Conservation (phyloP, 2,329 filamentous ascomycete species). For the Arthrobotrys pseudoclavata region DNA sequence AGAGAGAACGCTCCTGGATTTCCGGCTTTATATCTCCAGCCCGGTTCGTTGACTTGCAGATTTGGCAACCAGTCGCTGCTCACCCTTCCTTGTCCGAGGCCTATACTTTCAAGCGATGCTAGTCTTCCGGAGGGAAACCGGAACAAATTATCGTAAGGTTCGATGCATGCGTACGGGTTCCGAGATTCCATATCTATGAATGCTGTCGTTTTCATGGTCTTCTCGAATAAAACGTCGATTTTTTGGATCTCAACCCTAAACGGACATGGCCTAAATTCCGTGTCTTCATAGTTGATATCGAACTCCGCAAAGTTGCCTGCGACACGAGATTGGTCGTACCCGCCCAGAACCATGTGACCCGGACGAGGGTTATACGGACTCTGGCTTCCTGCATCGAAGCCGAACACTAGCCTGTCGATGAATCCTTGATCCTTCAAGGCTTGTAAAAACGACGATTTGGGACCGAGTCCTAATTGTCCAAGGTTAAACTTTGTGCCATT, state of each 20-base stretch:
- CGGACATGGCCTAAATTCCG: constrained; percentile 55
- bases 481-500: constrained; percentile 54
- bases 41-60: constrained; percentile 55
- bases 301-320: constrained; percentile 50
- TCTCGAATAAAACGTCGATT: constrained; percentile 42
- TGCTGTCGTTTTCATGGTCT: constrained; percentile 19
- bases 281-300: constrained; percentile 54
- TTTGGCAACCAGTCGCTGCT: constrained; percentile 47
- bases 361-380: constrained; percentile 50
- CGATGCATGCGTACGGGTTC: constrained; percentile 56
- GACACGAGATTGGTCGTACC: constrained; percentile 55
- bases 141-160: constrained; percentile 54
- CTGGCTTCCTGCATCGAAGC: constrained; percentile 56
- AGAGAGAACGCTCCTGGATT: constrained; percentile 46
- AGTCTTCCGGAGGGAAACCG: constrained; percentile 48
- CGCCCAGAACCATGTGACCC: constrained; percentile 48
- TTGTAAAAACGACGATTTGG: constrained; percentile 40
- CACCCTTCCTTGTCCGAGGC: constrained; percentile 38
- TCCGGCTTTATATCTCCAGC: constrained; percentile 55
- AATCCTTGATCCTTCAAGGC: constrained; percentile 47
- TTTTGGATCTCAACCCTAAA: constrained; percentile 54
- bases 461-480: constrained; percentile 49
- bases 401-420: constrained; percentile 46
- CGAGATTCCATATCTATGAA: constrained; percentile 57
- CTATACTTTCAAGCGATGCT: constrained; percentile 47